phyloP scores from a whole-genome alignment of 192 early-diverging fungal species.

The Dispira simplex region DNA sequence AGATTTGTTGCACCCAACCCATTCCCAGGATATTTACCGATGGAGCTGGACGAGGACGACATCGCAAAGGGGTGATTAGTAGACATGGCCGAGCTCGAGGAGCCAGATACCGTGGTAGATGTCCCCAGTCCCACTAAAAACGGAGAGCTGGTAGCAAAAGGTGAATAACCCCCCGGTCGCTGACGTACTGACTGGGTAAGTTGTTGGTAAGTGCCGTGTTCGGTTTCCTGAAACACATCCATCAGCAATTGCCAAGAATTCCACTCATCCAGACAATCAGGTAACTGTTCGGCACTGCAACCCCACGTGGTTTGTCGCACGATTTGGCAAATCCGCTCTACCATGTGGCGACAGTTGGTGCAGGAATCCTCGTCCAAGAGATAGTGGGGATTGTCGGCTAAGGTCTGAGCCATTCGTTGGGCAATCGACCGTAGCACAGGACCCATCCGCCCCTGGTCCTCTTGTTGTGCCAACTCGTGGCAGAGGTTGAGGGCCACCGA shows the following conservation, averaged over 20 bases:
- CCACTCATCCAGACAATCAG: neutral
- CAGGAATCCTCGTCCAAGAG: neutral
- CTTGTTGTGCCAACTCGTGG: neutral
- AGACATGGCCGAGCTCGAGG: too few species aligned
- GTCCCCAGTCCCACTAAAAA: too few species aligned
- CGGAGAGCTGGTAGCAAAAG: too few species aligned
- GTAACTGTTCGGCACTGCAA: neutral
- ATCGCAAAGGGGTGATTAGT: too few species aligned
- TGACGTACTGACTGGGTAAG: neutral
- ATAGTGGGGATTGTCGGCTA: neutral
- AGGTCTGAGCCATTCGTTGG: neutral
- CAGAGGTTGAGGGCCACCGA: neutral
- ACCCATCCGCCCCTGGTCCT: neutral
- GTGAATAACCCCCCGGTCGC: too few species aligned
- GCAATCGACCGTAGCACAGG: neutral
- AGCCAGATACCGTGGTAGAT: too few species aligned
- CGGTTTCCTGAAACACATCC: slow-evolving; percentile 15
- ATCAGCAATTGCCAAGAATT: slow-evolving; percentile 7
- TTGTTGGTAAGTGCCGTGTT: slow-evolving; percentile 15
- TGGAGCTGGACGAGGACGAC: too few species aligned
- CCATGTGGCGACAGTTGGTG: neutral
- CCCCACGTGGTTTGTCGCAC: neutral
- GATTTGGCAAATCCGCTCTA: neutral
- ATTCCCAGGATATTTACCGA: too few species aligned
- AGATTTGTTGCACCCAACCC: too few species aligned